Base-by-base conservation (phyloP, 176 grass and related monocot genomes). In the Phyllostachys edulis region DNA sequence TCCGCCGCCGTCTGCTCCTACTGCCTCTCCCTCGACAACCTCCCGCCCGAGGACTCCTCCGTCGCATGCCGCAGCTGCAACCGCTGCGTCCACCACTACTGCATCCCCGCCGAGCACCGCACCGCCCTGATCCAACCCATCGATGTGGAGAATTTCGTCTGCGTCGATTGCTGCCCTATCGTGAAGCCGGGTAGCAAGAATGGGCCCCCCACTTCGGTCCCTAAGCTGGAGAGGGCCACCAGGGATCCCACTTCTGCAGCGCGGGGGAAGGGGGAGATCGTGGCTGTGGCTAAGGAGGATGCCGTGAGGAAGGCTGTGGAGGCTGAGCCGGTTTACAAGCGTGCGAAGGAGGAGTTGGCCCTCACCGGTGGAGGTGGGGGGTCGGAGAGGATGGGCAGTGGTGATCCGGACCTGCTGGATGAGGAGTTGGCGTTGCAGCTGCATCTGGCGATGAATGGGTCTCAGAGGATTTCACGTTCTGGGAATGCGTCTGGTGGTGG, bases 381-480 rank as follows among this genome's bases (percentile, higher is more conserved):
- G 4, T 77, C 27, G 6, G 47, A 42, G 11, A 29, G 66, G 40
- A 38, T 21, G 45, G n/a, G 7, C 12, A 70, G 39, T 27, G 26
- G 37, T 29, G 81, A 84, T 82, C 52, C 20, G 2, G 84, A 45
- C 5, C 34, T 82, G 6, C 51, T 57, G 0, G 92, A 94, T 39
- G 87, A 89, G 23, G 50, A 89, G 69, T 56, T 94, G 39, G 92
- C 92, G 16, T 79, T 94, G 65, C 89, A 87, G 80, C 75, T 94
- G 23, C 92, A 94, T 91, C 77, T 94, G 57, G 87, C 76, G 3
- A 94, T 94, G 77, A 94, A 94, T 74, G 92, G 92, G 20, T 94
- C 92, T 4, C 80, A 55, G 67, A 91, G 92, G 87, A 89, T 94
- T 73, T 91, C 89, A 71, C 89, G 84, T 82, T 75, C 82, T 9